Evolutionary conservation across 2,329 filamentous ascomycete species (phyloP).

Genomic region (Alternaria ethzedia): DNA sequence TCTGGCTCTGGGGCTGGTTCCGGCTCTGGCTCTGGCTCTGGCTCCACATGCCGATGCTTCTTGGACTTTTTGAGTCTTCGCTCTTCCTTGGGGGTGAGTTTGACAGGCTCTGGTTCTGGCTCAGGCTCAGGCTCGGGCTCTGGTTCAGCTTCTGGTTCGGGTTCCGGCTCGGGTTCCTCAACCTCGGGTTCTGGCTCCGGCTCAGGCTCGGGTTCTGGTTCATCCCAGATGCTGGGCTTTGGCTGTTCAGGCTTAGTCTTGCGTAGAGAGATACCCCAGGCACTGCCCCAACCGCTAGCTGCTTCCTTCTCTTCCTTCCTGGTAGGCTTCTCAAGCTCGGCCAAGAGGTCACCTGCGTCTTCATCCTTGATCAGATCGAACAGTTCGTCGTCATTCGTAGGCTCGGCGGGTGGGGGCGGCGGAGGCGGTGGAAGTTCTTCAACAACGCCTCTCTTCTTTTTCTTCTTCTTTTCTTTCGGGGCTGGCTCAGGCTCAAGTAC

Average conservation of each 20-base stretch:
- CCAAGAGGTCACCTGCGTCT: slow-evolving; percentile 40
- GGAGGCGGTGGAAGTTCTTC: slow-evolving; percentile 25
- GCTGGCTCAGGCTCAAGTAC: slow-evolving; percentile 23
- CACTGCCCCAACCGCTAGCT: slow-evolving; percentile 47
- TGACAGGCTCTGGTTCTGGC: slow-evolving; percentile 19
- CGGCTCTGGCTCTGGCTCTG: slow-evolving; percentile 4
- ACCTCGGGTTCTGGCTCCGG: slow-evolving; percentile 6
- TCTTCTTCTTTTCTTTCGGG: slow-evolving; percentile 45
- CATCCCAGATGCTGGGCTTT: slow-evolving; percentile 20
- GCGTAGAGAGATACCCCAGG: slow-evolving; percentile 55
- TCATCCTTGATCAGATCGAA: slow-evolving; percentile 44
- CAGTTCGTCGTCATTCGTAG: slow-evolving; percentile 38
- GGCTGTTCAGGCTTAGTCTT: slow-evolving; percentile 52
- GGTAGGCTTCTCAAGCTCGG: slow-evolving; percentile 45
- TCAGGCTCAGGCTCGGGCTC: slow-evolving; percentile 35
- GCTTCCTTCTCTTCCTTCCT: slow-evolving; percentile 35
- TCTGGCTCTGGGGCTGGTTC: slow-evolving; percentile 28
- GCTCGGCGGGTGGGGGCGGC: slow-evolving; percentile 18
- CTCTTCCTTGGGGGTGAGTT: slow-evolving; percentile 6
- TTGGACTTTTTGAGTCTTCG: slow-evolving; percentile 15
- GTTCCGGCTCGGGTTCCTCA: slow-evolving; percentile 14
- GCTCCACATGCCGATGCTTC: slow-evolving; percentile 24
- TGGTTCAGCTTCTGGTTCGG: slow-evolving; percentile 29
- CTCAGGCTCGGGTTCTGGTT: slow-evolving; percentile 14
- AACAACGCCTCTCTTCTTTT: slow-evolving; percentile 40